Evolutionary conservation across 2,329 filamentous ascomycete genomes (phyloP), one percentile per base, ranked within the genome.

Genomic region (Dendrostoma leiphaemia): DNA sequence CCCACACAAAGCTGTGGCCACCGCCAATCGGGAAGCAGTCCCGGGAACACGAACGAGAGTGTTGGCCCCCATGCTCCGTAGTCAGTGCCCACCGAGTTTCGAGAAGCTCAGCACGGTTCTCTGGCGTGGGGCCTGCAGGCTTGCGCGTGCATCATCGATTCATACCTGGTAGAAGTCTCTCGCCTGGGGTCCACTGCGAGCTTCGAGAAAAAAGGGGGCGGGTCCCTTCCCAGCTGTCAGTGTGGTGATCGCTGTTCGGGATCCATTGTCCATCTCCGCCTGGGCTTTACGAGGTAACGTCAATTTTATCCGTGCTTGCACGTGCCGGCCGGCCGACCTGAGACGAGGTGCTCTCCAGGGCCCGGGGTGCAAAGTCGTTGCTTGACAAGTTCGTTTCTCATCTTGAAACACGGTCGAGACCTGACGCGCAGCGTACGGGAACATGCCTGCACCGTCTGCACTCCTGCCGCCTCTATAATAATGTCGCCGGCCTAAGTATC

Each of bases 61-160:
- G 28, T 24, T 26, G 46, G 26, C 38, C 26, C 21, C 44, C 34
- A 37, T 48, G 28, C 43, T 46, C 32, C 10, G 28, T 29, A n/a
- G n/a, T 28, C 37, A 31, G 34, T 13, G 38, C 28, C 28, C 46
- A 46, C 45, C 17, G 49, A 32, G 49, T 51, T 56, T 56, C 54
- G 43, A 53, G 54, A 56, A 56, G 49, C 15, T 37, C 53, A 53
- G 37, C 53, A 48, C 49, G 53, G 48, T 43, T 40, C 17, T 31
- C 35, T 28, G 12, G 32, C 4, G 29, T 46, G 44, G 44, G 44
- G 21, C 44, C 29, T 31, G 32, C 43, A 32, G 43, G 29, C 43
- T 43, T 48, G 49, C 44, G 38, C 29, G 19, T 46, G 19, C 44
- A 29, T 34, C 26, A 29, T 32, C 9, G 43, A 29, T 29, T 32